Evolutionary conservation across 2,329 filamentous ascomycete species (phyloP).

Genomic region (Ascochyta viciae-villosae): DNA sequence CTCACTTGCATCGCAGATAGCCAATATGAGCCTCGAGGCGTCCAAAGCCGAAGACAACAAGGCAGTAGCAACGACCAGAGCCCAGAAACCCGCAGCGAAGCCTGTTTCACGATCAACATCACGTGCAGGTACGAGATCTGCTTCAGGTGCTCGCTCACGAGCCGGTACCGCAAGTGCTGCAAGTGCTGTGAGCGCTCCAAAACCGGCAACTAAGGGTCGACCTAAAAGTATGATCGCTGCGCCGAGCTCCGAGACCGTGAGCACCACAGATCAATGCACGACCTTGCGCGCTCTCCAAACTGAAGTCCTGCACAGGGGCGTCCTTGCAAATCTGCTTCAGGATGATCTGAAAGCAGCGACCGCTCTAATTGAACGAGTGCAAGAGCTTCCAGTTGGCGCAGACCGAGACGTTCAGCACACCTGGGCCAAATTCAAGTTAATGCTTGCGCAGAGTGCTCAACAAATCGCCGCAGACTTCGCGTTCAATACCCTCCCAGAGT

Average conservation of each 20-base stretch:
- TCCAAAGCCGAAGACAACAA: conserved; percentile 13
- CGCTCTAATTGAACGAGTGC: conserved; percentile 35
- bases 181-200: conserved; percentile 21
- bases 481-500: conserved; percentile 90
- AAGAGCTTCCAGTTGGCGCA: conserved; percentile 39
- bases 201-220: conserved; percentile 18
- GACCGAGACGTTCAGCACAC: conserved; percentile 58
- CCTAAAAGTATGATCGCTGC: conserved; percentile 16
- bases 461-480: conserved; percentile 81
- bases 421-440: conserved; percentile 70
- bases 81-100: conserved; percentile 33
- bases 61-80: conserved; percentile 25
- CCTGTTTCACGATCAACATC: conserved; percentile 11
- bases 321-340: conserved; percentile 49
- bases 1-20: conserved; percentile 52
- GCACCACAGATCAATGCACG: conserved; percentile 46
- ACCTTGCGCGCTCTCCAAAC: conserved; percentile 54
- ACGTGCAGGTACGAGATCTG: conserved; percentile 20
- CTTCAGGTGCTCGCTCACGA: conserved; percentile 25
- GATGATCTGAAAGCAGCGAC: conserved; percentile 41
- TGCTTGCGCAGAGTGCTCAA: conserved; percentile 72
- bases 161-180: conserved; percentile 18
- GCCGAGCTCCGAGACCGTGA: conserved; percentile 16
- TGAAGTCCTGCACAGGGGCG: conserved; percentile 60
- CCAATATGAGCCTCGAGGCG: conserved; percentile 48